Conservation (phyloP, 805 yeast species). For the Teunomyces tritomae region DNA sequence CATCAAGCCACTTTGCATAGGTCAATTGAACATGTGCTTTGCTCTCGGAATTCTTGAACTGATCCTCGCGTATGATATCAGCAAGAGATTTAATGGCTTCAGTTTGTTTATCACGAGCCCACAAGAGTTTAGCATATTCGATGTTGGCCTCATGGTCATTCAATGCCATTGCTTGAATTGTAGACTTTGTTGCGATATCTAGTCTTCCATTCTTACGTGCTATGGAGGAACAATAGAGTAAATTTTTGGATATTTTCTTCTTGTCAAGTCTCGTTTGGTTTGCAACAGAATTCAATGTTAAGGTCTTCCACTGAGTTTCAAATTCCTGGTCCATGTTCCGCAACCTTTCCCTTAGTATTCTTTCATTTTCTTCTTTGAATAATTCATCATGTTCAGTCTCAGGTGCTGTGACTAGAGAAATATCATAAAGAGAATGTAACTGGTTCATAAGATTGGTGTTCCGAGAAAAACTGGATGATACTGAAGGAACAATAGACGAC, state of each 20-base stretch:
- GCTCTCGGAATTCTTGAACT: conserved; percentile 15
- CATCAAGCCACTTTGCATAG: conserved; percentile 86
- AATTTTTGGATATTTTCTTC: conserved; percentile 45
- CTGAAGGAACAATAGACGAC: conserved; percentile 44
- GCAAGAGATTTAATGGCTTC: conserved; percentile 72
- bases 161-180: conserved; percentile 55
- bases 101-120: conserved; percentile 87
- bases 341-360: conserved; percentile 26
- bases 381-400: conserved; percentile 11
- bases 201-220: conserved; percentile 67
- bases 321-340: conserved; percentile 44
- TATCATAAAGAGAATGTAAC: conserved; percentile 36
- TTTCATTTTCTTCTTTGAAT: conserved; percentile 13
- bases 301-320: conserved; percentile 55
- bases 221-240: conserved; percentile 58
- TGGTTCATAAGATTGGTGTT: conserved; percentile 36
- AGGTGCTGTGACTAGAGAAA: conserved; percentile 21
- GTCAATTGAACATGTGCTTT: conserved; percentile 58
- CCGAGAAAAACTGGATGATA: conserved; percentile 36
- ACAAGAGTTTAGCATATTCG: conserved; percentile 77
- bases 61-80: conserved; percentile 29
- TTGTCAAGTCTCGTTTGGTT: conserved; percentile 23
- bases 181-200: conserved; percentile 68
- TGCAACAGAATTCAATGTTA: conserved; percentile 58
- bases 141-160: conserved; percentile 51